These are phyloP conservation scores for Musa acuminata DNA, from an alignment of 176 grass and related monocot genomes.

Conservation along the genomic window DNA sequence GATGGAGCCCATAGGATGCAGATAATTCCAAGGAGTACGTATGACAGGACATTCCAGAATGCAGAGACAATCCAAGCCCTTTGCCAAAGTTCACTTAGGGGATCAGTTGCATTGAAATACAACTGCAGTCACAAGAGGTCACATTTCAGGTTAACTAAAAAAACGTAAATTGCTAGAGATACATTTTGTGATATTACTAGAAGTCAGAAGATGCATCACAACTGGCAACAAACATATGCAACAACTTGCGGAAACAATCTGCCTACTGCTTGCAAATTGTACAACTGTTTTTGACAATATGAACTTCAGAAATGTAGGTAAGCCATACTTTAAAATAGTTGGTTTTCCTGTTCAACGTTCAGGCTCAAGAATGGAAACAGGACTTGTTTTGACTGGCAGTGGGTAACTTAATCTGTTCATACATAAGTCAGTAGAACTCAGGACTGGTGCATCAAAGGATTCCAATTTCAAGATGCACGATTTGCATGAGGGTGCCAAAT, in stretches of 20 bases:
- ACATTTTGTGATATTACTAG: background rate
- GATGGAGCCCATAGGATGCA: constrained; percentile 90
- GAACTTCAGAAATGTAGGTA: background rate
- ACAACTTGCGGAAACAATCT: background rate
- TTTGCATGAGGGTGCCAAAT: too few relatives aligned
- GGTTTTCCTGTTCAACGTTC: too few relatives aligned
- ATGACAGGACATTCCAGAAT: constrained; percentile 93
- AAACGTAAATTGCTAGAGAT: background rate
- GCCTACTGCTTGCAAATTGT: background rate
- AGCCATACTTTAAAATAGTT: too few relatives aligned
- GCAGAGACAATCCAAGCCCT: constrained; percentile 93
- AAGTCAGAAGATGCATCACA: too few relatives aligned
- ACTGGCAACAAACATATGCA: too few relatives aligned
- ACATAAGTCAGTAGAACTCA: too few relatives aligned
- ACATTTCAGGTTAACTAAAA: background rate
- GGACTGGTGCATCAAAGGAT: too few relatives aligned
- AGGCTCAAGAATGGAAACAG: too few relatives aligned
- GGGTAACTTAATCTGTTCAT: too few relatives aligned
- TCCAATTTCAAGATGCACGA: too few relatives aligned
- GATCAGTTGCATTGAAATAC: constrained; percentile 96
- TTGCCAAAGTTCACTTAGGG: constrained; percentile 94
- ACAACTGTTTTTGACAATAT: background rate
- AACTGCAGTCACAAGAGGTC: constrained; percentile 48
- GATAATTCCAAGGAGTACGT: constrained; percentile 64
- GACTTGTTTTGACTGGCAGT: too few relatives aligned